phyloP scores from a whole-genome alignment of 192 early-diverging fungal species.

The Tieghemiomyces parasiticus region DNA sequence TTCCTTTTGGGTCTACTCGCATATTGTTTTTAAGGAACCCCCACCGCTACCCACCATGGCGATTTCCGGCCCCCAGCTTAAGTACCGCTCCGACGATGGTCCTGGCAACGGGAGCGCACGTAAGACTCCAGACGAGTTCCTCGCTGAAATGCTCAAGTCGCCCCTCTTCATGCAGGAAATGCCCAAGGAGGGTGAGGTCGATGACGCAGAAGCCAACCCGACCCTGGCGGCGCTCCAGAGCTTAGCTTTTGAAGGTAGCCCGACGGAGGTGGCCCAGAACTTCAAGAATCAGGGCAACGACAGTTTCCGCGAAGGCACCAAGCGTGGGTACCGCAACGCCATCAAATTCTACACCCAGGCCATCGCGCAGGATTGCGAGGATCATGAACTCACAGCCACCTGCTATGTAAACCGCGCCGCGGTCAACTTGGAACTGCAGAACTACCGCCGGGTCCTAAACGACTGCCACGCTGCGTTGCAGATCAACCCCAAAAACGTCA shows the following conservation, averaged over 20 bases:
- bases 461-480: constrained; percentile 82
- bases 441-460: constrained; percentile 71
- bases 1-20: too few relatives aligned
- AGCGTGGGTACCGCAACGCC: constrained; percentile 53
- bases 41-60: too few relatives aligned
- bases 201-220: constrained; percentile 49
- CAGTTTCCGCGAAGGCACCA: constrained; percentile 51
- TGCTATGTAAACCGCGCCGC: constrained; percentile 85
- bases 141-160: constrained; percentile 47
- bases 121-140: constrained; percentile 23
- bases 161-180: constrained; percentile 89
- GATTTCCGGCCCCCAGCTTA: background rate
- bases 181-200: constrained; percentile 19
- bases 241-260: constrained; percentile 82
- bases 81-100: background rate
- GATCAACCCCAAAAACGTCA: constrained; percentile 66
- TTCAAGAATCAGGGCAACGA: constrained; percentile 97
- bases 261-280: constrained; percentile 80
- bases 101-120: background rate
- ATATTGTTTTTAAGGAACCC: too few relatives aligned
- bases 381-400: constrained; percentile 59
- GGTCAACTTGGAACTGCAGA: constrained; percentile 70
- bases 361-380: constrained; percentile 52
- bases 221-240: constrained; percentile 69
- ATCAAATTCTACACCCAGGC: constrained; percentile 78